Evolutionary conservation across 2,329 filamentous ascomycete species (phyloP).

Genomic region (Neonectria faginata): DNA sequence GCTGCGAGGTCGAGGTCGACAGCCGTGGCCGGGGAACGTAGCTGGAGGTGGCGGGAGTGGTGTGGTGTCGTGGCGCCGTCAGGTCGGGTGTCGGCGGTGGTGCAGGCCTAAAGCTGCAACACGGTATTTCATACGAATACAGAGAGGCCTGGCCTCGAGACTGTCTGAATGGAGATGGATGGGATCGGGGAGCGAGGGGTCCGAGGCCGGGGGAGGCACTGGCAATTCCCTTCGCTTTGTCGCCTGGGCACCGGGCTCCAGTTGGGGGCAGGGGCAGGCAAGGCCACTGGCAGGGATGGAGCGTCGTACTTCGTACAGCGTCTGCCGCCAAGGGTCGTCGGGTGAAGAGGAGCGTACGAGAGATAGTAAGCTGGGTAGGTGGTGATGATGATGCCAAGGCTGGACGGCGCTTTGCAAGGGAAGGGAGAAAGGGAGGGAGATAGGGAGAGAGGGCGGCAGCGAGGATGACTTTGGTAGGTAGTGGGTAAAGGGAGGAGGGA

Average conservation of each 20-base stretch:
- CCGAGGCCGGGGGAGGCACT: conserved; percentile 31
- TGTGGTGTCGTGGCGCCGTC: conserved; percentile 39
- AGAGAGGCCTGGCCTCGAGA: conserved; percentile 31
- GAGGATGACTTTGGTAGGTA: background rate
- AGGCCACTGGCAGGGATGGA: conserved; percentile 36
- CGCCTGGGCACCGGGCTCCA: conserved; percentile 42
- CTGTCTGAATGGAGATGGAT: conserved; percentile 19
- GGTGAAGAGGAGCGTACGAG: conserved; percentile 18
- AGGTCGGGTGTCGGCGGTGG: conserved; percentile 22
- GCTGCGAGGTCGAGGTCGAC: conserved; percentile 19
- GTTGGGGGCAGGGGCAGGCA: conserved; percentile 37
- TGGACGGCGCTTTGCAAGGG: conserved; percentile 1
- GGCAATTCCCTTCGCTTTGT: conserved; percentile 41
- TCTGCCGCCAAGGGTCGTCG: conserved; percentile 39
- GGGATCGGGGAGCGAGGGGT: conserved; percentile 19
- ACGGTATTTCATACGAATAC: conserved; percentile 2
- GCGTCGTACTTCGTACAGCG: conserved; percentile 20
- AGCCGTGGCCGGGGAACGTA: conserved; percentile 34
- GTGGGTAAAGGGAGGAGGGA: conserved; percentile 12
- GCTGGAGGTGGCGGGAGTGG: conserved; percentile 37
- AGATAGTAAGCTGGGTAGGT: background rate
- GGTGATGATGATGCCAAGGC: background rate
- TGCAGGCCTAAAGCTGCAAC: conserved; percentile 35
- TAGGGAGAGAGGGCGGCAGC: background rate
- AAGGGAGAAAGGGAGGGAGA: too few species aligned